Evolutionary conservation across 2,329 filamentous ascomycete species (phyloP).

Genomic region (Diaporthe sp.): DNA sequence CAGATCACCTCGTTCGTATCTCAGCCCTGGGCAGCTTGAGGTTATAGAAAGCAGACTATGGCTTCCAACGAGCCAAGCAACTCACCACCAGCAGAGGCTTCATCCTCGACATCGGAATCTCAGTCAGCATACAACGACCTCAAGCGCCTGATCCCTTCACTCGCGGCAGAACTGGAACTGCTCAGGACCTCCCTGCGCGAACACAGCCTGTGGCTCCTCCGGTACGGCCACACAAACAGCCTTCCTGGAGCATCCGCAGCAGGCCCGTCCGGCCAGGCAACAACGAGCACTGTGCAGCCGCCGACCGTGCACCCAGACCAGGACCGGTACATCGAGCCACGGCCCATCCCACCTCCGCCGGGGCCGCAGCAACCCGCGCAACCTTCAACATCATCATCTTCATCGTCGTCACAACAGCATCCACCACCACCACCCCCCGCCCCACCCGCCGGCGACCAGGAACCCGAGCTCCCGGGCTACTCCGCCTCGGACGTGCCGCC

Average conservation of each 20-base stretch:
- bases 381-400: background rate
- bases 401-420: background rate
- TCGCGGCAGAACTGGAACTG: constrained; percentile 47
- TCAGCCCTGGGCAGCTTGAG: background rate
- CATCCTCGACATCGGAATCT: constrained; percentile 36
- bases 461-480: constrained; percentile 45
- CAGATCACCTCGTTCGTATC: background rate
- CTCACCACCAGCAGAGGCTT: constrained; percentile 2
- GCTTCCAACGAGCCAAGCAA: background rate
- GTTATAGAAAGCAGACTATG: background rate
- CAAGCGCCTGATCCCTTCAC: constrained; percentile 44
- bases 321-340: constrained; percentile 20
- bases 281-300: constrained; percentile 20
- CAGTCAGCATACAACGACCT: constrained; percentile 46
- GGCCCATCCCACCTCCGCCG: constrained; percentile 1
- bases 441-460: constrained; percentile 27
- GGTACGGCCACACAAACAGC: constrained; percentile 42
- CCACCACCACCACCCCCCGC: background rate
- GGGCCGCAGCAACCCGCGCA: constrained; percentile 3
- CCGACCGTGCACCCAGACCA: constrained; percentile 12
- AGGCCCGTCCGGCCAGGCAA: constrained; percentile 16
- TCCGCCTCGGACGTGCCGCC: constrained; percentile 46
- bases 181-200: constrained; percentile 47
- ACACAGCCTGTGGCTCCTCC: constrained; percentile 48
- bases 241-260: constrained; percentile 22